Conservation (phyloP, 2,329 filamentous ascomycete species). For the Paracoccidioides brasiliensis region DNA sequence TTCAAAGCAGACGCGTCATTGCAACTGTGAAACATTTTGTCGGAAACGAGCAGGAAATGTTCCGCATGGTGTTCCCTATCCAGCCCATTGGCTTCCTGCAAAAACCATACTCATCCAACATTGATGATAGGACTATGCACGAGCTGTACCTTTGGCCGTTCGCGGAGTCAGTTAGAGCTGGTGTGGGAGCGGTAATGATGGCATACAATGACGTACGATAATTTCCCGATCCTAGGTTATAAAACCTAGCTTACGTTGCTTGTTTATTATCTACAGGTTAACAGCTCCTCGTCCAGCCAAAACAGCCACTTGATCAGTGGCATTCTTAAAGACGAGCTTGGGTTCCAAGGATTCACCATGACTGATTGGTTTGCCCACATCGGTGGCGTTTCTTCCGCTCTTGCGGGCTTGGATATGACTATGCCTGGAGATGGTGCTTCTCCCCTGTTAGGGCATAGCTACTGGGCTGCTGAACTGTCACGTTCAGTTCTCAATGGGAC, state of each 20-base stretch:
- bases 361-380: conserved; percentile 57
- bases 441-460: conserved; percentile 40
- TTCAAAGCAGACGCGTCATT: conserved; percentile 45
- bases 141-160: conserved; percentile 38
- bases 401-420: conserved; percentile 54
- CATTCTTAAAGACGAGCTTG: conserved; percentile 59
- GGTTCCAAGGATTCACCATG: conserved; percentile 59
- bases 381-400: conserved; percentile 44
- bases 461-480: conserved; percentile 45
- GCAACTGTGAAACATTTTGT: conserved; percentile 46
- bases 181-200: conserved; percentile 35
- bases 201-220: conserved; percentile 30
- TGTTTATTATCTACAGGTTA: conserved; percentile 34
- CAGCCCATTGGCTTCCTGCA: conserved; percentile 9
- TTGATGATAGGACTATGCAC: conserved; percentile 39
- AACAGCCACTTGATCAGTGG: conserved; percentile 58
- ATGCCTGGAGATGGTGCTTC: conserved; percentile 51
- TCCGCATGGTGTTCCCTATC: conserved; percentile 36
- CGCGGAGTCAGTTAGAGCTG: conserved; percentile 36
- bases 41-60: conserved; percentile 35
- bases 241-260: background rate
- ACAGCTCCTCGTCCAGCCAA: conserved; percentile 52
- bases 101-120: conserved; percentile 34
- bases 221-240: background rate
- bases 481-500: conserved; percentile 44